Conservation (phyloP, 208 protist species). For the Leishmania arabica region DNA sequence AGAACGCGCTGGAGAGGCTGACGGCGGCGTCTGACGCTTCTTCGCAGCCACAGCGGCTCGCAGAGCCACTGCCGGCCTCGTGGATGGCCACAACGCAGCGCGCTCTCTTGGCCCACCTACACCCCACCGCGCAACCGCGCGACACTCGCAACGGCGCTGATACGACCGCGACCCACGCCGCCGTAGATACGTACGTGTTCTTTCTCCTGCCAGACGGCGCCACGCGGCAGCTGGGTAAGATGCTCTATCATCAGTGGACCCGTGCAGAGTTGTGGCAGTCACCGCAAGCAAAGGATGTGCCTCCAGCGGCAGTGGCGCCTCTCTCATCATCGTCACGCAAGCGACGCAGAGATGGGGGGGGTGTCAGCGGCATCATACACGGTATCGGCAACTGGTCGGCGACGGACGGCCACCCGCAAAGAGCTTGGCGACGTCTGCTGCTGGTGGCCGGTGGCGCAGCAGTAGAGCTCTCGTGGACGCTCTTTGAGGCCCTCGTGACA, state of each 20-base stretch:
- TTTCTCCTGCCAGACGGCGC: conserved; percentile 28
- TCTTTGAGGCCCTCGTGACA: conserved; percentile 10
- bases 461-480: conserved; percentile 18
- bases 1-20: not conserved
- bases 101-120: not conserved
- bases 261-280: not conserved
- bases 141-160: too few relatives aligned
- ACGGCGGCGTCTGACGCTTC: not conserved
- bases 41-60: not conserved
- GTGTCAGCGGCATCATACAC: not conserved
- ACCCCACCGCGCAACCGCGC: not conserved
- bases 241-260: conserved; percentile 2
- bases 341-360: conserved; percentile 3
- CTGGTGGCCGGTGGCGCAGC: conserved; percentile 16
- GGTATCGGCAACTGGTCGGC: conserved; percentile 4
- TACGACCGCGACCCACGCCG: not conserved
- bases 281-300: not conserved
- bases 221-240: conserved; percentile 2
- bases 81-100: conserved; percentile 19
- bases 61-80: conserved; percentile 3
- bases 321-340: conserved; percentile 9
- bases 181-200: not conserved
- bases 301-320: not conserved
- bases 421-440: conserved; percentile 28
- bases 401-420: conserved; percentile 26